phyloP scores from a whole-genome alignment of 495 filamentous ascomycete species.

The Penicillium samsonianum region DNA sequence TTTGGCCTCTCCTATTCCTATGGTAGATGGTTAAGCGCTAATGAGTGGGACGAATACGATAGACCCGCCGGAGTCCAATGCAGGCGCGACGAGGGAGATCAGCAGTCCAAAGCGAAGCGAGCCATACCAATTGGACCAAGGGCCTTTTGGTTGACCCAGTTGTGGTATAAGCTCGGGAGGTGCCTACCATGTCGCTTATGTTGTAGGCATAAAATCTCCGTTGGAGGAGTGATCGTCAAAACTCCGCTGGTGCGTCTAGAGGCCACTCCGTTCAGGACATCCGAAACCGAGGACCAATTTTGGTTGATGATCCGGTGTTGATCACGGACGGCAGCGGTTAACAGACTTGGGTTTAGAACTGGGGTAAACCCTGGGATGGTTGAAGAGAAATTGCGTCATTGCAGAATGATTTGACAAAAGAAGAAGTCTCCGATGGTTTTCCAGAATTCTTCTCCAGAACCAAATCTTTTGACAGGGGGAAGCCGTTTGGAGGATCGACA shows the following conservation, averaged over 20 bases:
- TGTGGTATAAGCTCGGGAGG: no score
- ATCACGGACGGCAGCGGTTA: background rate
- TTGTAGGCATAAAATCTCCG: constrained; percentile 5
- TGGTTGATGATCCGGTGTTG: background rate
- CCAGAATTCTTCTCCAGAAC: background rate
- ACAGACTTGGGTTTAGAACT: background rate
- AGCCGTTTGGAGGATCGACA: constrained; percentile 5
- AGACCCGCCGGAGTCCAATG: background rate
- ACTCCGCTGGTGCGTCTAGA: background rate
- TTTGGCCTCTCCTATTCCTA: background rate
- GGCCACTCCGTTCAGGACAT: background rate
- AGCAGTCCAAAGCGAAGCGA: background rate
- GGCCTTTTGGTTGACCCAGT: background rate
- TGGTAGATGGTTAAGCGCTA: background rate
- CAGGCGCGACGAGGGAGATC: background rate
- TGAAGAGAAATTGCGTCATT: constrained; percentile 10
- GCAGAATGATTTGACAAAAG: background rate
- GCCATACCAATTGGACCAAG: background rate
- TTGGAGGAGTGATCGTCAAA: constrained; percentile 9
- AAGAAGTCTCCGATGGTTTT: background rate
- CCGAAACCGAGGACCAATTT: background rate
- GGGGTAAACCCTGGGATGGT: background rate
- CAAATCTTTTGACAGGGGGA: background rate
- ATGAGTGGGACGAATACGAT: background rate
- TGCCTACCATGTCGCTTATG: background rate